Evolutionary conservation across 2,329 filamentous ascomycete species (phyloP).

Genomic region (Phymatotrichopsis omnivora): DNA sequence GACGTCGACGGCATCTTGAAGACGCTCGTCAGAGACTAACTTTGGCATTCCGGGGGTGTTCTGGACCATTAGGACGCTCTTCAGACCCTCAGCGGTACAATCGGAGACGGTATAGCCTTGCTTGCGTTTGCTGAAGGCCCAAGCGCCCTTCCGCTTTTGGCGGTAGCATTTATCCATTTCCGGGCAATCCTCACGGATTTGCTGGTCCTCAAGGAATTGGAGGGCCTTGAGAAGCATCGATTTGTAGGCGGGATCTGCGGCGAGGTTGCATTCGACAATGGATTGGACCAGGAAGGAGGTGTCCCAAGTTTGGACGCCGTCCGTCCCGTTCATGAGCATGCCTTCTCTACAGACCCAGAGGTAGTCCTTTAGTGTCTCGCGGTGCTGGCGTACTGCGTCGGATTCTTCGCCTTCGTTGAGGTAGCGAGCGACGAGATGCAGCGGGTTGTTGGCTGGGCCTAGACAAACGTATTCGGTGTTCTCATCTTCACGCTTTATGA

Average conservation of each 20-base stretch:
- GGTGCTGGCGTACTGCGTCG: slow-evolving; percentile 60
- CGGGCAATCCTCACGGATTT: slow-evolving; percentile 72
- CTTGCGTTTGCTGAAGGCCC: slow-evolving; percentile 86
- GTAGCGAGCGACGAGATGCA: slow-evolving; percentile 84
- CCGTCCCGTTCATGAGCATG: slow-evolving; percentile 91
- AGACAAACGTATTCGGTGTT: slow-evolving; percentile 83
- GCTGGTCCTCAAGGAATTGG: slow-evolving; percentile 78
- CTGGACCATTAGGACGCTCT: slow-evolving; percentile 76
- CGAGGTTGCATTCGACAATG: slow-evolving; percentile 65
- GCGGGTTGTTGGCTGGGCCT: slow-evolving; percentile 77
- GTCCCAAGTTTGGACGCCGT: slow-evolving; percentile 97
- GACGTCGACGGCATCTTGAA: slow-evolving; percentile 83
- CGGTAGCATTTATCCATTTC: slow-evolving; percentile 76
- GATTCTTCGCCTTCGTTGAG: slow-evolving; percentile 71
- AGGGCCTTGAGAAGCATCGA: slow-evolving; percentile 77
- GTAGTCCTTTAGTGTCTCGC: slow-evolving; percentile 73
- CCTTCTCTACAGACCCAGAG: slow-evolving; percentile 88
- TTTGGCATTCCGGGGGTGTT: slow-evolving; percentile 63
- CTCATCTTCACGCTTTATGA: slow-evolving; percentile 82
- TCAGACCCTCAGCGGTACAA: slow-evolving; percentile 84
- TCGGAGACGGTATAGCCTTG: slow-evolving; percentile 96
- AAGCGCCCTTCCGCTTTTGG: slow-evolving; percentile 82
- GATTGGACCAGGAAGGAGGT: slow-evolving; percentile 84
- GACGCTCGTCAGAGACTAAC: slow-evolving; percentile 62
- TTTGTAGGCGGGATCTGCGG: slow-evolving; percentile 64